These are phyloP conservation scores for Petunia hybrid DNA, from an alignment of 305 asterid genomes.

Conservation along the genomic window DNA sequence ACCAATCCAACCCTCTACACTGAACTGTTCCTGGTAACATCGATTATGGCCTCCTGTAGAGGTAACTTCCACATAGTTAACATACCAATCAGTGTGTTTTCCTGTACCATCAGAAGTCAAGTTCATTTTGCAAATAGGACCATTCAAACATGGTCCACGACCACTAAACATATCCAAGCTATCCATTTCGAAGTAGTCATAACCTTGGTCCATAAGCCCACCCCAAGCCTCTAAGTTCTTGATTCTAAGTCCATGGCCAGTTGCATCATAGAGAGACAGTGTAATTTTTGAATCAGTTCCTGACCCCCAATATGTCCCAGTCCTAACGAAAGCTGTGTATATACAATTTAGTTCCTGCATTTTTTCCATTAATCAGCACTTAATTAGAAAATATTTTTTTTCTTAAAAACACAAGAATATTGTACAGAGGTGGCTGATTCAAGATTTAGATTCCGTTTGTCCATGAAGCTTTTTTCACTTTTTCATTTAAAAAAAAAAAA, in stretches of 20 bases:
- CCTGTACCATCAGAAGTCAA: slow-evolving; percentile 87
- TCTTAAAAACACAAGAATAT: neutral
- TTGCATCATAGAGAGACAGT: slow-evolving; percentile 55
- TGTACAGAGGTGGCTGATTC: neutral
- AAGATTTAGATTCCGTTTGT: neutral
- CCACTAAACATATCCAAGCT: slow-evolving; percentile 84
- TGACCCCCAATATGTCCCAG: slow-evolving; percentile 61
- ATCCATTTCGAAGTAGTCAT: slow-evolving; percentile 75
- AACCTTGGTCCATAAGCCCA: slow-evolving; percentile 70
- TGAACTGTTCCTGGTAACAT: slow-evolving; percentile 58
- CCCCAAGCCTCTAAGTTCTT: slow-evolving; percentile 72
- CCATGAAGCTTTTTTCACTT: too few relatives aligned
- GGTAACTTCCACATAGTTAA: slow-evolving; percentile 70
- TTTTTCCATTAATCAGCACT: neutral
- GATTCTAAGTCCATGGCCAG: slow-evolving; percentile 63
- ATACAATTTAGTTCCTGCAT: slow-evolving; percentile 73
- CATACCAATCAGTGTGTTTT: slow-evolving; percentile 73
- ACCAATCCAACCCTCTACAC: slow-evolving; percentile 86
- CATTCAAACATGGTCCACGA: slow-evolving; percentile 69
- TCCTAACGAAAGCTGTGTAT: slow-evolving; percentile 63
- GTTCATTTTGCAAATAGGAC: slow-evolving; percentile 67
- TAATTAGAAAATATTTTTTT: neutral
- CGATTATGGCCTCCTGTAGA: slow-evolving; percentile 58
- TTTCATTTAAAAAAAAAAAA: neutral
- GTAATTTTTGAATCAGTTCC: slow-evolving; percentile 78